phyloP scores from a whole-genome alignment of 495 filamentous ascomycete genomes.

The Hypoxylon perforatum region DNA sequence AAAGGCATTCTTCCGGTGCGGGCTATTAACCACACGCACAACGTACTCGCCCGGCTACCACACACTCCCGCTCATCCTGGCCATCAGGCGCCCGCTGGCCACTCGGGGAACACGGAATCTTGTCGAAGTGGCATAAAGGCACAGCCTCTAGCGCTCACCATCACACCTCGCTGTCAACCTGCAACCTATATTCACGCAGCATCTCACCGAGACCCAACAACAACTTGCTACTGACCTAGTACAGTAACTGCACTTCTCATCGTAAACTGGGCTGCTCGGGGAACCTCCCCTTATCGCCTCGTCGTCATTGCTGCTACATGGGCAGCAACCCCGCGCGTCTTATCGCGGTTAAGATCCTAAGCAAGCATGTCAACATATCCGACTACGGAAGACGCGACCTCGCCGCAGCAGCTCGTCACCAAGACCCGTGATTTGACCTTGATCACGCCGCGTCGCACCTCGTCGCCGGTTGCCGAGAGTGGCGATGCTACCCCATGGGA shows the following conservation, averaged over 20 bases:
- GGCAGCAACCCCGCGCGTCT: constrained; percentile 10
- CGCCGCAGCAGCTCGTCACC: constrained; percentile 27
- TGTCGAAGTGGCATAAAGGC: constrained; percentile 28
- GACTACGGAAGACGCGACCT: constrained; percentile 13
- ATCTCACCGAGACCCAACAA: constrained; percentile 34
- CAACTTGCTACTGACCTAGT: constrained; percentile 26
- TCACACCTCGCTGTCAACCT: constrained; percentile 35
- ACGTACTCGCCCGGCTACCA: neutral
- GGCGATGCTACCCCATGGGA: constrained; percentile 44
- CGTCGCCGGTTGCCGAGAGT: constrained; percentile 40
- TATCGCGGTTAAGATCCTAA: constrained; percentile 19
- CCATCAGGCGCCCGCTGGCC: constrained; percentile 34
- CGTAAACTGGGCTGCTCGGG: neutral
- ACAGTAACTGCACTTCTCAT: constrained; percentile 26
- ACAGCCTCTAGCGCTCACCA: constrained; percentile 32
- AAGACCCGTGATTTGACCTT: constrained; percentile 42
- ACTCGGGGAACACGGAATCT: constrained; percentile 45
- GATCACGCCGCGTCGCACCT: constrained; percentile 36
- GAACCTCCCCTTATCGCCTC: constrained; percentile 36
- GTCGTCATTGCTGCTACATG: constrained; percentile 34
- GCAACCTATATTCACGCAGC: constrained; percentile 31
- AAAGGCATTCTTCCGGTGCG: constrained; percentile 19
- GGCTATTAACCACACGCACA: constrained; percentile 28
- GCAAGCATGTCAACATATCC: constrained; percentile 28
- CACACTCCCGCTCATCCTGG: constrained; percentile 33